phyloP scores from a whole-genome alignment of 345 rosid genomes.

The Eucalyptus brandiana region DNA sequence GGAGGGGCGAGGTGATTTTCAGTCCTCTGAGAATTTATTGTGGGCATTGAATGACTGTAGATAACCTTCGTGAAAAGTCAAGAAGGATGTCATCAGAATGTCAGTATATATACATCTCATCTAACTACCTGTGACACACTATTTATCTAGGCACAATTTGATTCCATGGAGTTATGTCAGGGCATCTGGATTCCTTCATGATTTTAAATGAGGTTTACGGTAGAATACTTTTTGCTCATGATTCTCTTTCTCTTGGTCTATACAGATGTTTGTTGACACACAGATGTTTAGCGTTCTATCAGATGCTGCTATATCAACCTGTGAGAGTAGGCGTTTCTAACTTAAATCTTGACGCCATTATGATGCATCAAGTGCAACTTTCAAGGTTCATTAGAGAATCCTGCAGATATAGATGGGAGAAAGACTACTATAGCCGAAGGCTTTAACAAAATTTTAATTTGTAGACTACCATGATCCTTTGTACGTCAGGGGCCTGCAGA shows the following conservation, averaged over 20 bases:
- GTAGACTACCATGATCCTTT: background rate
- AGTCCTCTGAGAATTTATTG: background rate
- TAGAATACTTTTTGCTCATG: background rate
- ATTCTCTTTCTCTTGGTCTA: background rate
- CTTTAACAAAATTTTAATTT: background rate
- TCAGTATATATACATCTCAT: background rate
- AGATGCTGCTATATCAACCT: conserved; percentile 61
- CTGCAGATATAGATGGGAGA: background rate
- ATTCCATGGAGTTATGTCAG: background rate
- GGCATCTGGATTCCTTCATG: background rate
- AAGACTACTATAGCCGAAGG: background rate
- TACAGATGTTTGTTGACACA: conserved; percentile 77
- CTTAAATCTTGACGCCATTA: background rate
- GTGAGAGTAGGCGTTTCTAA: conserved; percentile 44
- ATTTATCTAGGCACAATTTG: background rate
- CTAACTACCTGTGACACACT: background rate
- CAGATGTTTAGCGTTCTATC: conserved; percentile 69
- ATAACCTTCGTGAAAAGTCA: background rate
- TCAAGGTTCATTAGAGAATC: background rate
- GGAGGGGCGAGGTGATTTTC: background rate
- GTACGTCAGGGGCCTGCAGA: background rate
- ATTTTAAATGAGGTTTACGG: background rate
- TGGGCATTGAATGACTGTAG: background rate
- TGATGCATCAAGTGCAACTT: background rate
- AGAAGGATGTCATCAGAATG: background rate